Evolutionary conservation across 1,284 basidiomycete genomes (phyloP).

Genomic region (Thecaphora thlaspeos): DNA sequence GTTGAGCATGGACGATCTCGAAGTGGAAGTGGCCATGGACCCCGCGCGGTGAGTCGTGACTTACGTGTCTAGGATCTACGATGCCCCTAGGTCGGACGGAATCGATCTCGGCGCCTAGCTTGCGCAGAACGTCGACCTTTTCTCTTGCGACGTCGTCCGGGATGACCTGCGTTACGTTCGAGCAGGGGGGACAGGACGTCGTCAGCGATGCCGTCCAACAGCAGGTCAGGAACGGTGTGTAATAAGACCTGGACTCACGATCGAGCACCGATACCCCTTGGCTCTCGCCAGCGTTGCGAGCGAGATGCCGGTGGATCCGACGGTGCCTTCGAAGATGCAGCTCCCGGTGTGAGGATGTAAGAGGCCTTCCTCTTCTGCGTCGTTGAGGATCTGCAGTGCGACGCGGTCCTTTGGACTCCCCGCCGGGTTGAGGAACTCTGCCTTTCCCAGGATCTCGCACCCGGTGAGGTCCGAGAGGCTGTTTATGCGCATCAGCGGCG

Average conservation of each 20-base stretch:
- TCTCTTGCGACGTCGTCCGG: constrained; percentile 71
- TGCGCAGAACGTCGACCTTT: constrained; percentile 78
- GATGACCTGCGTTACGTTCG: constrained; percentile 62
- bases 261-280: constrained; percentile 61
- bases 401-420: constrained; percentile 98
- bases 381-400: constrained; percentile 73
- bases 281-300: constrained; percentile 80
- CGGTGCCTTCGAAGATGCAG: constrained; percentile 95
- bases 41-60: too few species aligned
- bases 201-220: too few species aligned
- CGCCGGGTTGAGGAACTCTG: constrained; percentile 94
- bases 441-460: constrained; percentile 94
- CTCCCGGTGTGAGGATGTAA: constrained; percentile 84
- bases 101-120: constrained; percentile 83
- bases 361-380: constrained; percentile 81
- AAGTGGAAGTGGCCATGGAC: too few species aligned
- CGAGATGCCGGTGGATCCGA: constrained; percentile 94
- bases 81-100: constrained; percentile 60
- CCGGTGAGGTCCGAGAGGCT: constrained; percentile 85
- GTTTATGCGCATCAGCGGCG: constrained; percentile 85
- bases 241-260: constrained; percentile 19
- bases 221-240: too few species aligned
- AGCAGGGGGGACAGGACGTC: too few species aligned
- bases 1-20: too few species aligned
- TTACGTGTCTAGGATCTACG: constrained; percentile 50